A percentile compares a stretch with the other conserved stretches of the same genome.
Conservation (phyloP, 2,329 filamentous ascomycete genomes). For the Colletotrichum acutatum region DNA sequence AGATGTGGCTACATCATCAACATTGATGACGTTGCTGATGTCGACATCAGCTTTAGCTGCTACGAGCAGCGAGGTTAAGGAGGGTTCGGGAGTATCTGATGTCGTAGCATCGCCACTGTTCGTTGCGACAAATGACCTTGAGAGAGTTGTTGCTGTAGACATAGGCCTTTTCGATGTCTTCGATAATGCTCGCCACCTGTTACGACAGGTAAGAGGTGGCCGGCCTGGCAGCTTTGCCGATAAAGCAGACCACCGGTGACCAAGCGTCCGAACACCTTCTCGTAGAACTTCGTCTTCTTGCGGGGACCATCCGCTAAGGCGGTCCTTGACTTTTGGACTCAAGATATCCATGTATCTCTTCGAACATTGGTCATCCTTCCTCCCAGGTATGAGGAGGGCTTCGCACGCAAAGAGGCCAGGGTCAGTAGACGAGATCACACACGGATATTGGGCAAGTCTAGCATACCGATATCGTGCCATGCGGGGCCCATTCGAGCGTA, state of each 20-base stretch:
- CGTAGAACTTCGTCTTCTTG: background rate
- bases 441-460: background rate
- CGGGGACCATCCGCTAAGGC: background rate
- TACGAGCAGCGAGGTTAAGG: background rate
- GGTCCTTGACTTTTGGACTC: background rate
- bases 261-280: background rate
- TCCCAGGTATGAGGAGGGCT: background rate
- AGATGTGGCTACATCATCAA: no score
- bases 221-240: background rate
- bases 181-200: background rate
- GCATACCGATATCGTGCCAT: background rate
- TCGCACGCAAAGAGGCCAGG: no score
- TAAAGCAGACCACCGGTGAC: background rate
- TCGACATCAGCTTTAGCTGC: background rate
- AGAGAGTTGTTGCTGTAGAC: background rate
- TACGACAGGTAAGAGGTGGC: background rate
- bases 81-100: no score
- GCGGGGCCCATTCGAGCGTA: background rate
- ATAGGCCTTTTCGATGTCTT: background rate
- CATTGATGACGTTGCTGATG: background rate
- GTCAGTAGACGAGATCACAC: background rate
- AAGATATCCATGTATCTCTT: background rate
- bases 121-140: no score
- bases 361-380: background rate
- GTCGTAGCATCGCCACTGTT: background rate